phyloP scores from a whole-genome alignment of 176 grass and related monocot genomes.

The Carex littledalei region DNA sequence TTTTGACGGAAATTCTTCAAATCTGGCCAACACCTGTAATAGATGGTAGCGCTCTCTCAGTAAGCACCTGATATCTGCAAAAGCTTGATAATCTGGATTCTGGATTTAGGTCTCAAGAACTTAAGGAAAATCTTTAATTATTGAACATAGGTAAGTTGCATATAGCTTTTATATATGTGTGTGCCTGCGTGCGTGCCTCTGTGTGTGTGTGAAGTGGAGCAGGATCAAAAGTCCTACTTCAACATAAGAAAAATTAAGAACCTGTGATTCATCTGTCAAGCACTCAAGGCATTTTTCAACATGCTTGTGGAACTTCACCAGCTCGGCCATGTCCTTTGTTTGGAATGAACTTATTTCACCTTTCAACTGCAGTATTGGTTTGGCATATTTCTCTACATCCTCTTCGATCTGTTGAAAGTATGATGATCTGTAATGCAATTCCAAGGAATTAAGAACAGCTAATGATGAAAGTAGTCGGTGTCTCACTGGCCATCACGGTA shows the following conservation, averaged over 20 bases:
- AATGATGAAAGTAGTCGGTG: neutral
- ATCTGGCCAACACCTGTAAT: conserved; percentile 51
- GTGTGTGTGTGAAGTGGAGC: neutral
- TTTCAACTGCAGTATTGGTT: conserved; percentile 40
- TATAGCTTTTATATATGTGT: neutral
- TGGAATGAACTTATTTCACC: conserved; percentile 36
- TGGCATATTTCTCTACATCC: conserved; percentile 42
- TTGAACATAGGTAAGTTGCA: neutral
- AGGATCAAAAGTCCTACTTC: neutral
- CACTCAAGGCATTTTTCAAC: conserved; percentile 40
- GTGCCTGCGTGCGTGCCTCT: neutral
- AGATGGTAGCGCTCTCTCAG: neutral
- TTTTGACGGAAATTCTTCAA: conserved; percentile 55
- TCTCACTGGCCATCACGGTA: neutral
- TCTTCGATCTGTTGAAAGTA: conserved; percentile 71
- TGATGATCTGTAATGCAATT: conserved; percentile 38
- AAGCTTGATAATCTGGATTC: neutral
- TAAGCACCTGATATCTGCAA: neutral
- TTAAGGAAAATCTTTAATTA: neutral
- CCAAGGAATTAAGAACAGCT: neutral
- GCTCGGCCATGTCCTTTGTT: conserved; percentile 48
- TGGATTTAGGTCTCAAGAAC: neutral
- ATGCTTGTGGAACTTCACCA: conserved; percentile 37
- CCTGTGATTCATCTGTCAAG: conserved; percentile 71
- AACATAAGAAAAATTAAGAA: neutral